These are phyloP conservation scores for Acephala macrosclerotiorum DNA, from an alignment of 2,329 filamentous ascomycete genomes.

Conservation along the genomic window DNA sequence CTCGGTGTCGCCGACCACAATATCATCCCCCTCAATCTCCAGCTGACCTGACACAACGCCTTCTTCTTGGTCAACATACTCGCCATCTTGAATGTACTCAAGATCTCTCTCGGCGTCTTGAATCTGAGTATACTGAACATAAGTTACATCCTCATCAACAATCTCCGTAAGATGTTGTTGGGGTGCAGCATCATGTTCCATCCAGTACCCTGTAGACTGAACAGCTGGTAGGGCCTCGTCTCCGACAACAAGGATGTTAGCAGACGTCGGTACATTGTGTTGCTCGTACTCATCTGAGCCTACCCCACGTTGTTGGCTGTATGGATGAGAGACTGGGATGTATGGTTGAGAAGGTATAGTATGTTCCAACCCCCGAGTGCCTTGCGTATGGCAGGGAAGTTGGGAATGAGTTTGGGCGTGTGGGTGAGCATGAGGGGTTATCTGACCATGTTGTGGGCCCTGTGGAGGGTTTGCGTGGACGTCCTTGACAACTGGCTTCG, in stretches of 20 bases:
- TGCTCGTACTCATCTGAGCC: not conserved
- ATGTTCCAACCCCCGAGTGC: not conserved
- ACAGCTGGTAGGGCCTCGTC: not conserved
- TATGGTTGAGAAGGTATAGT: not conserved
- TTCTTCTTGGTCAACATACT: no score
- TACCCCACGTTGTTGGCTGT: not conserved
- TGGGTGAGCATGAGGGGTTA: not conserved
- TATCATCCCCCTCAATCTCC: no score
- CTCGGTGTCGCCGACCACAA: no score
- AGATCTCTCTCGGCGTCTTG: not conserved
- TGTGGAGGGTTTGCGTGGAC: not conserved
- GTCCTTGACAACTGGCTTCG: not conserved
- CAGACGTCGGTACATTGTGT: not conserved
- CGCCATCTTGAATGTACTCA: no score
- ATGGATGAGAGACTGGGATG: not conserved
- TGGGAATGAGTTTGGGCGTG: not conserved
- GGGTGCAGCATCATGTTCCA: not conserved
- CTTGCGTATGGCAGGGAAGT: not conserved
- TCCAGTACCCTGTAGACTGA: not conserved
- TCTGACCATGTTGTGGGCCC: not conserved
- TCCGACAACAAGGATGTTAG: not conserved
- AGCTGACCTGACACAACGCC: no score
- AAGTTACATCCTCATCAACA: not conserved
- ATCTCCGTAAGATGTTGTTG: not conserved
- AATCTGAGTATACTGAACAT: not conserved